Base-by-base conservation (phyloP, 768 basidiomycete genomes). In the Wakefieldia striispora region DNA sequence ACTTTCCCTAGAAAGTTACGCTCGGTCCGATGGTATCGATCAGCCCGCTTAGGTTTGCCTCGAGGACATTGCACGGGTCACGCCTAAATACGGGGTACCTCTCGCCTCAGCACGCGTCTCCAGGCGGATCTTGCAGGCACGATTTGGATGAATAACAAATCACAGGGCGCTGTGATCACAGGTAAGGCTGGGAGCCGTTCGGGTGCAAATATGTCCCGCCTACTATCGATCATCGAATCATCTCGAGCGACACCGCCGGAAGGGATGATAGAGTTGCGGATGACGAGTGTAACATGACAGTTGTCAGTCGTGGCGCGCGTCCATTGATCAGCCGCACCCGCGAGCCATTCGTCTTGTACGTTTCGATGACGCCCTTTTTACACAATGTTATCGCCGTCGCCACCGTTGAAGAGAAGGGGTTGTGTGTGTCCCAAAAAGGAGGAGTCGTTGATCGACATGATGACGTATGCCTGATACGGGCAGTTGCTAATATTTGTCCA, bases 381-480 rank as follows among this genome's bases (percentile, higher is more conserved):
- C 6, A 38, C 24, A 3, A 33, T 33, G 8, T 21, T 16, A 23
- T 35, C 43, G 43, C 43, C 50, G 40, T 37, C 43, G 19, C 33
- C 43, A 20, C 43, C 37, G 33, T 41, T 23, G 24, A 35, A 33
- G 26, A 41, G 17, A 31, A 29, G 7, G 29, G 40, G 38, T 26
- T 43, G 17, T 6, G 40, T n/a, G 40, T 27, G 31, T 59, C 57
- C 62, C 27, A 54, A 65, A 61, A 62, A 52, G 63, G 61, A 31
- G 36, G 13, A 4, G 13, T 6, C 17, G 52, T 33, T 56, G 62
- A 63, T 63, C 62, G 62, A 65, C 62, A 53, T 40, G 11, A 56
- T 63, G 62, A 63, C 62, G 62, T 63, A 65, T 50, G 35, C 37
- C 33, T 51, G 43, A 50, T 53, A 52, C 21, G 54, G 54, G 46